Evolutionary conservation across 2,329 filamentous ascomycete species (phyloP), one percentile per base, ranked within the genome.

Genomic region (Ceratocystiopsis sp.): DNA sequence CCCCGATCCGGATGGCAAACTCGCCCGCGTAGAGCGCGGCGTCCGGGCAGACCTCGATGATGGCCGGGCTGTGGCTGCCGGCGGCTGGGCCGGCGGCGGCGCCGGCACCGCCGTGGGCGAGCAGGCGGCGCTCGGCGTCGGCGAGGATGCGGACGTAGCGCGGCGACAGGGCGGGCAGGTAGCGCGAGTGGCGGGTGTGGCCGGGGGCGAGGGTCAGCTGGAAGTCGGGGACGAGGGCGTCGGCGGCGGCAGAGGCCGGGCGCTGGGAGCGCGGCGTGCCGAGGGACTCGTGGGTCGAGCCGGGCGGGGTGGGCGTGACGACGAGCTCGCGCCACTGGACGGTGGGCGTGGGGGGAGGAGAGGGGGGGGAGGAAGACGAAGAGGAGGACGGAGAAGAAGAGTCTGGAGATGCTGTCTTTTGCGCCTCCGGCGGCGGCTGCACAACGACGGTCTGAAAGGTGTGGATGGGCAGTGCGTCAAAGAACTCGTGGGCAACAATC

Each of bases 401-500:
- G 64, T 34, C 33, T 13, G 12, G 33, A 34, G 33, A 29, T 4
- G 6, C 25, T 8, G 25, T 29, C 9, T 29, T 29, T 6, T 4
- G 25, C 5, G 58, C 49, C 64, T 45, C 36, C 38, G 47, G 37
- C 44, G 48, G 33, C 44, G 48, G 21, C 43, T 51, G 57, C 33
- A 66, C 59, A 7, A 61, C 57, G 41, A 89, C 70, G 14, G 84
- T 80, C 59, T 96, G 81, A 58, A 98, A 98, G 47, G 84, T 79
- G 59, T 98, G 87, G 52, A 98, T 95, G 33, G 91, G 91, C 1
- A 98, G 77, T 3, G 91, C 91, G 53, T 98, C 91, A 63, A 98
- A 98, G 68, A 98, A 96, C 58, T 98, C 91, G 59, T 98, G 91
- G 5, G 91, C 91, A 40, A 96, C 75, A 47, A 98, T 93, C 59